These are phyloP conservation scores for Aurinia saxatilis DNA, from an alignment of 345 rosid genomes.

Conservation along the genomic window DNA sequence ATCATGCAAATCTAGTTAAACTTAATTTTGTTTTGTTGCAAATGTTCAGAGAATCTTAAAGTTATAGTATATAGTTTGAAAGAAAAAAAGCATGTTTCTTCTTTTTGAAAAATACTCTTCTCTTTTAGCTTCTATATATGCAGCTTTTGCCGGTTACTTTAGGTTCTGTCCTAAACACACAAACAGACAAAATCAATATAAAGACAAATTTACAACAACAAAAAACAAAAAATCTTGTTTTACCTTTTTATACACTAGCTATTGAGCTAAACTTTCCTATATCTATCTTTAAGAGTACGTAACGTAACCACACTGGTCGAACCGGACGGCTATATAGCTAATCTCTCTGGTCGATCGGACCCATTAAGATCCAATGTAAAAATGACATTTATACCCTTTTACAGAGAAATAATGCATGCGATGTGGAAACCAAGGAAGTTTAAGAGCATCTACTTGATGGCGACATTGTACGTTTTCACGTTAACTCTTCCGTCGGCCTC, in stretches of 20 bases:
- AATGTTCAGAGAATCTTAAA: background rate
- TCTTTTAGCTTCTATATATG: slow-evolving; percentile 16
- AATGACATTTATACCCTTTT: background rate
- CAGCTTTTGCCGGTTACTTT: slow-evolving; percentile 29
- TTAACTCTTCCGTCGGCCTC: slow-evolving; percentile 87
- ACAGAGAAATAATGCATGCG: slow-evolving; percentile 98
- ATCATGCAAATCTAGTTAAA: background rate
- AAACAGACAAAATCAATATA: slow-evolving; percentile 25
- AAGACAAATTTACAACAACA: background rate
- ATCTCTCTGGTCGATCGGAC: slow-evolving; percentile 3
- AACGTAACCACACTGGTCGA: slow-evolving; percentile 12
- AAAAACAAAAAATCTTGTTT: background rate
- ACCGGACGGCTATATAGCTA: background rate
- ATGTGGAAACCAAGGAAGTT: slow-evolving; percentile 99
- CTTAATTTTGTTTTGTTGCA: background rate
- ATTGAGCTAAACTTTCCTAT: background rate
- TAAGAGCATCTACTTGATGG: slow-evolving; percentile 82
- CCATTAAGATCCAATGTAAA: background rate
- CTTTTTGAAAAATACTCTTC: background rate
- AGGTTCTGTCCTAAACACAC: slow-evolving; percentile 11
- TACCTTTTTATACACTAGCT: background rate
- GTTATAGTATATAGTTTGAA: no score
- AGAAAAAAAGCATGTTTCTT: background rate
- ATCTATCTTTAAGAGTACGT: background rate
- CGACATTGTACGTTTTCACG: slow-evolving; percentile 93